Base-by-base conservation (phyloP, 2,329 filamentous ascomycete genomes). In the Talaromyces sp. region DNA sequence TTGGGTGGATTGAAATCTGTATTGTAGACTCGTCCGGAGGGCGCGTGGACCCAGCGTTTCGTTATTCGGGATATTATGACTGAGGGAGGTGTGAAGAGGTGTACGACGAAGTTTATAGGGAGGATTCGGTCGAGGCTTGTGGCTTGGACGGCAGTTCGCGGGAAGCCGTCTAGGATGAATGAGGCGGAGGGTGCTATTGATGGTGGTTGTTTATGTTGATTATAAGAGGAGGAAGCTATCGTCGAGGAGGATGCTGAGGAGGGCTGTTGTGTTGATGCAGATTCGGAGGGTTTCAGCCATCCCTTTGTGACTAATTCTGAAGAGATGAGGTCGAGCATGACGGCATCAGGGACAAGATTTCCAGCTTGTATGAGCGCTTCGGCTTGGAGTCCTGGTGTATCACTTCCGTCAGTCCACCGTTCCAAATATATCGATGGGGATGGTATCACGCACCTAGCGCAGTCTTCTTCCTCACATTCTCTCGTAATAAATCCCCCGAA, bases 151-250 rank as follows among this genome's bases (percentile, higher is more conserved):
- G 91, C 90, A 6, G 92, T 99, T 69, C 95, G 90, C 1, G 95
- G 95, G 78, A 98, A 99, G 17, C 95, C 95, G 76, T 99, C 95
- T 62, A 99, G 89, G 69, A 99, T 91, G 77, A 97, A 98, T 0
- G 93, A 97, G 8, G 93, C 92, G 0, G 87, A 82, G 0, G 93
- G 91, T 68, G 90, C 85, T 49, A 95, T 85, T 58, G 89, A 76
- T 34, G 60, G 13, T 67, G 67, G 75, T 72, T 66, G 74, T 74
- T 65, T 43, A 3, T 59, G 22, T 78, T 74, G 62, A 74, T 72
- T 25, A 75, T 29, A 75, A 72, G 67, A 83, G 78, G 61, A 82
- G 75, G 11, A 80, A 79, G 58, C 83, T 78, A 60, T 81, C 76
- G 68, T 83, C 76, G 61, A 81, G 75, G 73, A 36, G 53, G 49